These are phyloP conservation scores for Metschnikowia amazonensis DNA, from an alignment of 805 yeast genomes.

Conservation along the genomic window DNA sequence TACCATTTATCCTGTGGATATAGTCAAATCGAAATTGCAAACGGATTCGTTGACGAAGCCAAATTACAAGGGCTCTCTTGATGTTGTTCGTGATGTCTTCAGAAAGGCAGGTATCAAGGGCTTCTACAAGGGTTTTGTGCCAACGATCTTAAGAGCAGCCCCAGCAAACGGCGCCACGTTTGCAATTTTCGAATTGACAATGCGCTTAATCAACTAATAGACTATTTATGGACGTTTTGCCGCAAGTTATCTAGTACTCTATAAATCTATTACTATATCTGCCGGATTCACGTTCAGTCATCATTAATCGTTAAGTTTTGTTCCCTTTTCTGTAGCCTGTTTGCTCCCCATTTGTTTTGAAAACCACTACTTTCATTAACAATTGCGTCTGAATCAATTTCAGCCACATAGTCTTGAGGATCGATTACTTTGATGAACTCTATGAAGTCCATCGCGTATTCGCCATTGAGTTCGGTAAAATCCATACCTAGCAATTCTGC, in stretches of 20 bases:
- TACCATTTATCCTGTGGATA: constrained; percentile 82
- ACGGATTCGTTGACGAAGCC: constrained; percentile 56
- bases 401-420: constrained; percentile 34
- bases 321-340: constrained; percentile 2
- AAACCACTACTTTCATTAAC: constrained; percentile 5
- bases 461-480: constrained; percentile 38
- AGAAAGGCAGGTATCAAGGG: constrained; percentile 66
- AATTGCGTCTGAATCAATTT: constrained; percentile 6
- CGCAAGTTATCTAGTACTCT: not conserved
- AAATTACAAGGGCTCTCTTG: constrained; percentile 52
- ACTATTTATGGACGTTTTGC: not conserved
- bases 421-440: constrained; percentile 35
- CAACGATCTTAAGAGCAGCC: constrained; percentile 93
- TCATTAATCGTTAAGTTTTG: not conserved
- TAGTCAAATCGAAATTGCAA: constrained; percentile 85
- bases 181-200: constrained; percentile 85
- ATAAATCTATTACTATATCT: not conserved
- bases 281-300: not conserved
- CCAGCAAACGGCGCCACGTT: constrained; percentile 98
- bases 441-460: constrained; percentile 38
- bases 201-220: constrained; percentile 52
- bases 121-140: constrained; percentile 85
- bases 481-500: constrained; percentile 38
- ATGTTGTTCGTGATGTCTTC: constrained; percentile 54
- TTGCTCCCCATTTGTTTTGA: not conserved